These are phyloP conservation scores for Hexamita inflata DNA, from an alignment of 208 protist species.

Conservation along the genomic window DNA sequence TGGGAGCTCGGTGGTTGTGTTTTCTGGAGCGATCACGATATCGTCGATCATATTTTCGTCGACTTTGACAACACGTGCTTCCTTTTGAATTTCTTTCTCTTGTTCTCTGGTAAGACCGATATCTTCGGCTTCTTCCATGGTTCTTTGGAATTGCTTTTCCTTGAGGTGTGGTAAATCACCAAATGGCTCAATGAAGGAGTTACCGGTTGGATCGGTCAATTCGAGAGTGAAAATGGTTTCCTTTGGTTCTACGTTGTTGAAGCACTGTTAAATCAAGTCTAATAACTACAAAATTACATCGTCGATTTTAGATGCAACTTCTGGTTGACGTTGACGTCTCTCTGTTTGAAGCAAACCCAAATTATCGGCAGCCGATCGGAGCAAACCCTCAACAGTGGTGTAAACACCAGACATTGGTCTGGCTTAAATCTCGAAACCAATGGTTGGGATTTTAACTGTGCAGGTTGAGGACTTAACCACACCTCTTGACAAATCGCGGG, in stretches of 20 bases:
- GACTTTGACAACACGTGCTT: background rate
- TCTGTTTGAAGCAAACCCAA: conserved; percentile 34
- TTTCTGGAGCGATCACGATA: background rate
- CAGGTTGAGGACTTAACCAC: conserved; percentile 73
- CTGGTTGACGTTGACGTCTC: conserved; percentile 30
- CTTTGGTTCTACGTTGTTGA: background rate
- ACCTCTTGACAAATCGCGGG: conserved; percentile 62
- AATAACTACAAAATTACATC: conserved; percentile 46
- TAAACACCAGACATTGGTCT: conserved; percentile 48
- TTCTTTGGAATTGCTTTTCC: conserved; percentile 30
- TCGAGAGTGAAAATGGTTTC: conserved; percentile 51
- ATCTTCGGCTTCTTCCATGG: conserved; percentile 32
- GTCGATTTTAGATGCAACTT: conserved; percentile 44
- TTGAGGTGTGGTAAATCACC: conserved; percentile 39
- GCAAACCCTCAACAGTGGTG: conserved; percentile 59
- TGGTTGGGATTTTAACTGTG: conserved; percentile 63
- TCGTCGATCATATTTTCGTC: conserved; percentile 8
- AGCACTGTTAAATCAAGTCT: conserved; percentile 26
- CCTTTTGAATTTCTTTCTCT: background rate
- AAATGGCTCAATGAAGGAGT: conserved; percentile 55
- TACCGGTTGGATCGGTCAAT: conserved; percentile 58
- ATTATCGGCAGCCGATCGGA: conserved; percentile 37
- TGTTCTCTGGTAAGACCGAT: conserved; percentile 20
- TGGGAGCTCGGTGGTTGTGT: background rate
- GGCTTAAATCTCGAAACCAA: conserved; percentile 72